Evolutionary conservation across 2,329 filamentous ascomycete genomes (phyloP), one percentile per base, ranked within the genome.

Genomic region (Onygenales sp.): DNA sequence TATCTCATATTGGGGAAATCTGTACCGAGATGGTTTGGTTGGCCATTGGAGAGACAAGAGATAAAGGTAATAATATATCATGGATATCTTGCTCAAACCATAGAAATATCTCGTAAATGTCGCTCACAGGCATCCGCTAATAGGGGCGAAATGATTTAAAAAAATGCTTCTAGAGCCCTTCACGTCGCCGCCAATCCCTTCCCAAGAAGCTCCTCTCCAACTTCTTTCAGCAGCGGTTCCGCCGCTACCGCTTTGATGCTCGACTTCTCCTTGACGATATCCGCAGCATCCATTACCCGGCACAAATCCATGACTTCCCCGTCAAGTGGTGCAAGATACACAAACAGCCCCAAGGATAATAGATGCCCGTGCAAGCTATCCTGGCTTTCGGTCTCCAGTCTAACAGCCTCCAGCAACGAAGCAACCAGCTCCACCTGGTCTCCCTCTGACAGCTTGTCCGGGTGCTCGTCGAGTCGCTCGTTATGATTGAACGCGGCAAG

Each of bases 351-450:
- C 14, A 95, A 68, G 2, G 86, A 86, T 13, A 90, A 75, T 36
- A 95, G 62, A 67, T 91, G 82, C 0, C 89, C 89, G 63, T 86
- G 87, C 11, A 91, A 69, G 0, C 87, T 86, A 62, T 95, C 90
- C 9, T 67, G 67, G 66, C 72, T 78, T 59, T 78, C 66, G 46
- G 69, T 69, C 55, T 82, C 79, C 5, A 69, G 68, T 14, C 66
- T 67, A 0, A 92, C 81, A 2, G 87, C 86, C 69, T 96, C 90
- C 1, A 95, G 72, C 7, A 93, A 72, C 0, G 87, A 86, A 0
- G 91, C 91, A 0, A 86, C 82, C 5, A 97, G 74, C 68, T 95
- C 90, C 1, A 94, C 81, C 64, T 93, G 86, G 55, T 87, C 83
- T 2, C 78, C 80, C 39, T 89, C 85, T 0, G 82, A 74, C 2